Base-by-base conservation (phyloP, 305 asterid species). In the Fraxinus nigra region DNA sequence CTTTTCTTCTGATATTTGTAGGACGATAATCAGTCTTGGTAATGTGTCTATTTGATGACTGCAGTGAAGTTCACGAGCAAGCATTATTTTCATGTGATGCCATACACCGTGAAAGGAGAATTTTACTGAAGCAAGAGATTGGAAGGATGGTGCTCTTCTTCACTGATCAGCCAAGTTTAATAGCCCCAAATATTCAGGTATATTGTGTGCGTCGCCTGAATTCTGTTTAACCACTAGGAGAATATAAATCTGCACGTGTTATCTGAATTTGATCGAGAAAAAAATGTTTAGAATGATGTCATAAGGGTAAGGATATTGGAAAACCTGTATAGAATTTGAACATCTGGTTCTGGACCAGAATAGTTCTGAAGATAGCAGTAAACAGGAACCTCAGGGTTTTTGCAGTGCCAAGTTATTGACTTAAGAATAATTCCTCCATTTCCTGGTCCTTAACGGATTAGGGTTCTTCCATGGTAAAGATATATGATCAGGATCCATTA, bases 181-280 rank as follows among this genome's bases (percentile, higher is more conserved):
- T 97, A 89, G 99, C 99, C 86, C 99, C 99, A 84, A 97, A 94
- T 90, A 93, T 97, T 86, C 99, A 97, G 99, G 99, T 97, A 76
- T 18, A 51, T 22, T 63, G 69, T 43, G 72, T 51, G 28, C 69
- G 56, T 46, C 5, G 56, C 56, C 56, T 46, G 56, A 46, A 46
- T 46, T 4, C 56, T 46, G 56, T 46, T 46, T 46, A 46, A 46
- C 56, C 56, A 46, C 56, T 46, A 46, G 56, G 56, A 46, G 56
- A 46, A 46, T 77, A n/a, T 46, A 43, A 38, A 51, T 82, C 67
- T 82, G 70, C 46, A 7, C 48, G 48, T 70, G 75, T 77, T 78
- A 18, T 78, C 67, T 72, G 75, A 54, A 69, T 73, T 74, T 74
- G 73, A 72, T 76, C 48, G 70, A 51, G 59, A 32, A 78, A 30